These are phyloP conservation scores for Sarcodon sp. DNA, from an alignment of 768 basidiomycete genomes.

Conservation along the genomic window DNA sequence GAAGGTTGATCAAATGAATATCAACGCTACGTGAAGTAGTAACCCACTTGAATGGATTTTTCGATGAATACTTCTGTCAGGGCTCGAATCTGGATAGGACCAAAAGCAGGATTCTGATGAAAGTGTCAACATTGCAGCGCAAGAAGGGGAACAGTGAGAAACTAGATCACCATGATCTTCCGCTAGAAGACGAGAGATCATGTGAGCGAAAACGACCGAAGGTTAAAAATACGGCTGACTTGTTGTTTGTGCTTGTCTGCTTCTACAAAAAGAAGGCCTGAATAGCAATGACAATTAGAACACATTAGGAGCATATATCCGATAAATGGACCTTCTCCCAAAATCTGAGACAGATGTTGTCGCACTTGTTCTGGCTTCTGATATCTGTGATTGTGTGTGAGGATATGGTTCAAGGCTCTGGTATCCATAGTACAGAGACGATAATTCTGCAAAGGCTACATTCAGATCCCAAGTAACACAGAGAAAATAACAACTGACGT, in stretches of 20 bases:
- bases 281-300: neutral
- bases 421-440: neutral
- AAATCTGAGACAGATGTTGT: neutral
- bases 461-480: neutral
- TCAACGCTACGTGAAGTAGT: neutral
- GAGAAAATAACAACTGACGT: neutral
- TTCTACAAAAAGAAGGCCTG: neutral
- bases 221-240: neutral
- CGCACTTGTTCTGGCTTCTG: neutral
- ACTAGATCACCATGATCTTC: neutral
- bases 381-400: neutral
- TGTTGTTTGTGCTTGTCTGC: neutral
- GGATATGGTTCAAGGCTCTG: neutral
- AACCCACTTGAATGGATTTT: conserved; percentile 11
- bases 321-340: neutral
- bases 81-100: conserved; percentile 12
- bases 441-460: neutral
- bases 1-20: neutral
- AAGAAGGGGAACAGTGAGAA: neutral
- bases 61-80: conserved; percentile 9
- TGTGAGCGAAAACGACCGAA: neutral
- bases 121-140: neutral
- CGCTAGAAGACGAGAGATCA: neutral
- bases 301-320: neutral
- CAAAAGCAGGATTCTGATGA: conserved; percentile 15